These are phyloP conservation scores for Apophysomyces sp. DNA, from an alignment of 371 early-diverging fungal genomes.

Conservation along the genomic window DNA sequence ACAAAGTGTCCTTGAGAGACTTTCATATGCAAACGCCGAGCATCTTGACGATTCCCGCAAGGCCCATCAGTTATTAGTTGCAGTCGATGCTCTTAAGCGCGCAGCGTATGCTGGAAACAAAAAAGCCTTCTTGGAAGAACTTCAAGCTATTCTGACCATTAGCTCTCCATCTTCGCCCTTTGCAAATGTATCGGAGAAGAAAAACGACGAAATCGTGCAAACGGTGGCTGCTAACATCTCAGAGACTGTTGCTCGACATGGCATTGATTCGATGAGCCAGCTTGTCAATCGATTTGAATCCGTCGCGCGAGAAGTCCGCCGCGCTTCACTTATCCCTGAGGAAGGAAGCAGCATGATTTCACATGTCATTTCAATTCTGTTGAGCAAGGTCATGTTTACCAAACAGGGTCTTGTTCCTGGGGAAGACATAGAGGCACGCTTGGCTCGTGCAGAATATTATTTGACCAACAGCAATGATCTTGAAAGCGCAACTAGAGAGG, in stretches of 20 bases:
- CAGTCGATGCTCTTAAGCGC: slow-evolving; percentile 54
- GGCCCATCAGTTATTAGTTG: slow-evolving; percentile 55
- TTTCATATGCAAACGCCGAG: slow-evolving; percentile 62
- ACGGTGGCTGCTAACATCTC: slow-evolving; percentile 67
- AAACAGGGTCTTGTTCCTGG: slow-evolving; percentile 89
- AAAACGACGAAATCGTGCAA: slow-evolving; percentile 66
- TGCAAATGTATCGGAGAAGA: slow-evolving; percentile 43
- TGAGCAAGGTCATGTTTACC: slow-evolving; percentile 80
- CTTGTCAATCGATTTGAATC: slow-evolving; percentile 73
- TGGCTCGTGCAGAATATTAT: slow-evolving; percentile 82
- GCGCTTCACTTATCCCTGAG: slow-evolving; percentile 85
- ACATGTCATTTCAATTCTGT: slow-evolving; percentile 70
- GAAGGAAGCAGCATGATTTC: slow-evolving; percentile 80
- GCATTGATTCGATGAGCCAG: slow-evolving; percentile 72
- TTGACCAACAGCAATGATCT: slow-evolving; percentile 72
- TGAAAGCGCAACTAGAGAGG: slow-evolving; percentile 88
- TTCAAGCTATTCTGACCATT: slow-evolving; percentile 52
- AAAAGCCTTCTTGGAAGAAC: slow-evolving; percentile 69
- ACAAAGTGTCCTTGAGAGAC: slow-evolving; percentile 70
- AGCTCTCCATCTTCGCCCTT: slow-evolving; percentile 37
- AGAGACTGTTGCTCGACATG: slow-evolving; percentile 57
- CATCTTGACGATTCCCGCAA: slow-evolving; percentile 54
- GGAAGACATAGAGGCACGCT: slow-evolving; percentile 85
- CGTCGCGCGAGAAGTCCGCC: slow-evolving; percentile 73
- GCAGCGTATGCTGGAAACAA: slow-evolving; percentile 39